Evolutionary conservation across 768 basidiomycete species (phyloP).

Genomic region (Hortiboletus flavorubellus): DNA sequence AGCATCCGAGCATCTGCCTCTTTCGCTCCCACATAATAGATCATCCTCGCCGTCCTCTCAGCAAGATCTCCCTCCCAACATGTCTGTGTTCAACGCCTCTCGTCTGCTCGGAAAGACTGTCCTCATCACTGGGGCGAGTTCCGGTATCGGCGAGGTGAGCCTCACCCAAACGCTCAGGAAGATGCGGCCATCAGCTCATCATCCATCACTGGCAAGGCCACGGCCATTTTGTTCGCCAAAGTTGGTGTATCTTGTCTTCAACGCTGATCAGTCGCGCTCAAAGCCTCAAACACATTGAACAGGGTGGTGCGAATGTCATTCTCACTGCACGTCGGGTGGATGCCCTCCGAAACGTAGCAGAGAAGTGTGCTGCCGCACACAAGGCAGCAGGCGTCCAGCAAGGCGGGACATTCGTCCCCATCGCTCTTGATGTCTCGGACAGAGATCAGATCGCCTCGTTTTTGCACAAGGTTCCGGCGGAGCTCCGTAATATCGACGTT

Average conservation of each 20-base stretch:
- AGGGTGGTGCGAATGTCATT: constrained; percentile 88
- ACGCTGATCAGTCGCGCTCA: background rate
- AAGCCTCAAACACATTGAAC: background rate
- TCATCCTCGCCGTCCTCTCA: background rate
- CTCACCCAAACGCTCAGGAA: constrained; percentile 1
- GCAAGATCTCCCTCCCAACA: constrained; percentile 27
- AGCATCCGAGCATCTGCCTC: background rate
- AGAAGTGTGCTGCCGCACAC: constrained; percentile 65
- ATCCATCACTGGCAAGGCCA: constrained; percentile 49
- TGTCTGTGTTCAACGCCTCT: constrained; percentile 81
- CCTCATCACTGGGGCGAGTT: constrained; percentile 85
- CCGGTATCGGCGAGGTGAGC: constrained; percentile 87
- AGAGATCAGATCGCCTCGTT: constrained; percentile 65
- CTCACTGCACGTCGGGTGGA: constrained; percentile 78
- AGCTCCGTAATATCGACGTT: constrained; percentile 74
- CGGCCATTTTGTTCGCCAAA: constrained; percentile 87
- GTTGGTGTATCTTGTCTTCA: constrained; percentile 33
- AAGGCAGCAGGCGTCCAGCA: constrained; percentile 65
- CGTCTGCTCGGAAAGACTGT: constrained; percentile 82
- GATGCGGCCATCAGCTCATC: background rate
- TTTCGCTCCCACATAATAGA: background rate
- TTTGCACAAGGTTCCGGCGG: constrained; percentile 66
- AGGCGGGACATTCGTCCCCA: constrained; percentile 72
- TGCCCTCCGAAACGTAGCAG: constrained; percentile 64
- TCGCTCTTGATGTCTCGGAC: constrained; percentile 81